Evolutionary conservation across 129 eudicot genomes (phyloP), one percentile per base, ranked within the genome.

Genomic region (Pittosporum tobira): DNA sequence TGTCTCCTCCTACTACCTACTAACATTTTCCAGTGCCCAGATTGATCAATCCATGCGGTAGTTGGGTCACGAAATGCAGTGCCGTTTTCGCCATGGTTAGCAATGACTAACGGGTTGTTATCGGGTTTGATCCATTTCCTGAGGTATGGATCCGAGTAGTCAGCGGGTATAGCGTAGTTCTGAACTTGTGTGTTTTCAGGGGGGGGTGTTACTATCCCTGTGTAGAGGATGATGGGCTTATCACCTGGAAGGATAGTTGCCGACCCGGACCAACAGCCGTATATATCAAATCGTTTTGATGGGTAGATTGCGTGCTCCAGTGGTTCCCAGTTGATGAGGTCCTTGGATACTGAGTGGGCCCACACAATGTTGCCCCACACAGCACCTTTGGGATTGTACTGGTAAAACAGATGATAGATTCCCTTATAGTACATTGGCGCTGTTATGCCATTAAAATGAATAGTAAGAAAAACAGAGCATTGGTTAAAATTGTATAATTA

Each of bases 211-310:
- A 60, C 53, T 8, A 79, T 53, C 18, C 91, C 83, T 0, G 91
- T 79, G 80, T 75, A 83, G 23, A 83, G 60, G 13, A 79, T 72
- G 37, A 74, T 52, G 2, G 85, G 85, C 37, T 67, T 72, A 23
- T 70, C 62, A 7, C 25, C 62, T 0, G 82, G 80, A 20, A 79
- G 85, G 49, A 83, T 64, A 0, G 91, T 79, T 23, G 83, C 78
- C 0, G 91, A 79, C 15, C 91, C 91, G 0, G 86, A 79, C 91
- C 91, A 83, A 25, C 73, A 62, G 7, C 91, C 85, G 23, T 50
- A 68, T 21, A 22, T 66, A 18, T 82, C 89, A 6, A 63, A 78
- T 0, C 69, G 70, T 23, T 64, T 64, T 0, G 79, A 68, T n/a
- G 89, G 89, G 4, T 47, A 56, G 1, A 82, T 38, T 14, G 89